Evolutionary conservation across 768 basidiomycete genomes (phyloP).

Genomic region (Auricularia sp.): DNA sequence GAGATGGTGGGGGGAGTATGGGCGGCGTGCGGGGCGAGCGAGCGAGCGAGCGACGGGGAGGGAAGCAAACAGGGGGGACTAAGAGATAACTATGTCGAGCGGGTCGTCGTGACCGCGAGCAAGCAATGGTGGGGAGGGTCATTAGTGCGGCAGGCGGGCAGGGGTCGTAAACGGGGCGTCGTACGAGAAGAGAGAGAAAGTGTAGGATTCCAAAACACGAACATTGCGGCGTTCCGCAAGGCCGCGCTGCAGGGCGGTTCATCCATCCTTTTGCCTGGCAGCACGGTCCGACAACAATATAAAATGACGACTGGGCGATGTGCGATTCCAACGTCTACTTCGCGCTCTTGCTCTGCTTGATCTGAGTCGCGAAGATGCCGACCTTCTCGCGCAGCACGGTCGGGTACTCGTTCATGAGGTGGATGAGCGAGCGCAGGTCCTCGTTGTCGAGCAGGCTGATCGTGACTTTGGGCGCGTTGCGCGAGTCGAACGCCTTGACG

Average conservation of each 20-base stretch:
- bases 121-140: slow-evolving; percentile 23
- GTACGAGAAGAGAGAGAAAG: not conserved
- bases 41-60: not conserved
- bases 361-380: not conserved
- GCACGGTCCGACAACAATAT: not conserved
- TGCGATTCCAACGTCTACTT: not conserved
- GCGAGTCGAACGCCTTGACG: slow-evolving; percentile 46
- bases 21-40: not conserved
- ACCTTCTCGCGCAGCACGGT: slow-evolving; percentile 70
- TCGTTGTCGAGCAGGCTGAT: slow-evolving; percentile 76
- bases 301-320: not conserved
- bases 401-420: slow-evolving; percentile 82
- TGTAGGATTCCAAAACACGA: not conserved
- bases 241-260: not conserved
- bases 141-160: not conserved
- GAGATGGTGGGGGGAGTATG: not conserved
- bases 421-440: slow-evolving; percentile 72
- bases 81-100: not conserved
- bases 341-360: not conserved
- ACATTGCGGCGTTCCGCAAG: not conserved
- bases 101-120: not conserved
- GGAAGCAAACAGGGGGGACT: not conserved
- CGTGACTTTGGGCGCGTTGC: slow-evolving; percentile 64
- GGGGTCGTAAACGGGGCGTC: not conserved
- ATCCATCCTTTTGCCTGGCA: not conserved